Evolutionary conservation across 208 protist species (phyloP), one percentile per base, ranked within the genome.

Genomic region (Strigomonas galati): DNA sequence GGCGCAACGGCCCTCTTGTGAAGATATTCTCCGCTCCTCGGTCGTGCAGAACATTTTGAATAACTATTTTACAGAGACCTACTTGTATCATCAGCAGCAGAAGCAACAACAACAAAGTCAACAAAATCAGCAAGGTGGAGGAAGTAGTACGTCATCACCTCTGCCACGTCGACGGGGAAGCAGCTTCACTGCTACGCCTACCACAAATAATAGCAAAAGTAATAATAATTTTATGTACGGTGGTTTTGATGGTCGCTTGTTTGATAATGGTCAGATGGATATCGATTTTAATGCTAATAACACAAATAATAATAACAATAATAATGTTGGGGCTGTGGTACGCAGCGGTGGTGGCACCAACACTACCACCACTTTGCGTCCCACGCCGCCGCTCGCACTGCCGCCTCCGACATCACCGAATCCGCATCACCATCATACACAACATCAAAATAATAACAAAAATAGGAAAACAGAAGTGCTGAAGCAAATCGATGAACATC

Each of bases 31-130:
- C n/a, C 62, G 62, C 55, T 92, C 90, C 23, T 76, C 85, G 12
- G 73, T 86, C 19, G 79, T 87, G 56, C 82, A 89, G 71, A 86
- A 81, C 32, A 91, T 95, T 30, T 53, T 92, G 58, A 79, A 79
- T 23, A 73, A 81, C 31, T 74, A 74, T 21, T 53, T 44, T 21
- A 78, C 60, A 5, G 69, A 73, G 59, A 67, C 62, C 55, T 60
- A 81, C 52, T 30, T 78, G 32, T 61, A 69, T 6, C 58, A 58
- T 21, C 72, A 70, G 65, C 65, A 71, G 65, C 65, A 71, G 54
- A 44, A 66, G 32, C 46, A 71, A 43, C 53, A 70, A 27, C 31
- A 58, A 32, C 62, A 62, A 64, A 7, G 5, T 48, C 37, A 71
- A 54, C 43, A 5, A n/a, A 43, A 23, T 23, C 28, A n/a, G 49